Base-by-base conservation (phyloP, 495 filamentous ascomycete species). In the Penicillium taxi region DNA sequence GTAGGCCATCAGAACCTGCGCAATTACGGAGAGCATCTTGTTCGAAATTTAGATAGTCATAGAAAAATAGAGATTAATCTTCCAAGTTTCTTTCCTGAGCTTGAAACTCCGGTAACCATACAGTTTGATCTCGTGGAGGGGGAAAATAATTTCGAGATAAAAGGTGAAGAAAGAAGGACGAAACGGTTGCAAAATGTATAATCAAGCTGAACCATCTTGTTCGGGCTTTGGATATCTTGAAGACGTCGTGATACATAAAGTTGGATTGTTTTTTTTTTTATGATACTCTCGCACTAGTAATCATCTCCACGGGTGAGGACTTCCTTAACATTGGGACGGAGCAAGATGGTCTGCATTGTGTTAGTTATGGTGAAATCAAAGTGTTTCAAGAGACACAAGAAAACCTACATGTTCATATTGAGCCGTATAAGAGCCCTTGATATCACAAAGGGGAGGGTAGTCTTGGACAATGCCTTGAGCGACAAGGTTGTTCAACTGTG, bases 351-450 rank as follows among this genome's bases (percentile, higher is more conserved):
- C 85, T 93, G 46, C 5, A 16, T n/a, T 19, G 6, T 20, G 36
- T 45, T 31, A 45, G 30, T 23, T 13, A 19, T 13, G 20, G 13
- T n/a, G n/a, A n/a, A n/a, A n/a, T n/a, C n/a, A n/a, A n/a, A 63
- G 57, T 45, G 22, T 19, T 21, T 44, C 21, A 27, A 36, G 13
- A 18, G 21, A 32, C 27, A 41, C 23, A 18, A 19, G 42, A 26
- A 59, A 15, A 65, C 83, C 73, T 67, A 91, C 86, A 72, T 96
- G 89, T 73, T 96, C 89, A 52, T 71, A 94, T 62, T 96, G 89
- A 44, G 89, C 89, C 13, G 88, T 94, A 58, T 91, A 96, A 14
- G 84, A 90, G 37, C 89, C 89, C 77, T 94, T 94, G 64, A 86
- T 78, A 69, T 96, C 89, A 41, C 80, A 78, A 29, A 96, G 70